A percentile compares a stretch with the other conserved stretches of the same genome.
phyloP scores from a whole-genome alignment of 2,329 filamentous ascomycete genomes.

The Harringtonia aguacate region DNA sequence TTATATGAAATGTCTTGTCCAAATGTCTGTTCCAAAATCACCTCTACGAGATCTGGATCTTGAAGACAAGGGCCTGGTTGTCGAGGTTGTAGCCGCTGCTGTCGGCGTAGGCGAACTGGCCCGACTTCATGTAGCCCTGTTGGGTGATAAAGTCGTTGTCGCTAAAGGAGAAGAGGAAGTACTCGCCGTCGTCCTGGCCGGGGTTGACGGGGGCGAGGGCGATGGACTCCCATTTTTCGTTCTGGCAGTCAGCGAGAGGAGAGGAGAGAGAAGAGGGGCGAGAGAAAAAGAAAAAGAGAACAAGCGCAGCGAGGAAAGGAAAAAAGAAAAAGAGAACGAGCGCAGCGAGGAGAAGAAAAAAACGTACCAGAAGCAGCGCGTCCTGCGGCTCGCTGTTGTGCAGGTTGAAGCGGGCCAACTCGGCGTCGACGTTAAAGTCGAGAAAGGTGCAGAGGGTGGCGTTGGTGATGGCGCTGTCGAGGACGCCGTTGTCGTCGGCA shows the following conservation, averaged over 20 bases:
- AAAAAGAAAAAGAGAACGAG: not conserved
- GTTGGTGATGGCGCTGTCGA: conserved; percentile 33
- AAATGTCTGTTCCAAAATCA: too few species aligned
- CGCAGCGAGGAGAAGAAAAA: too few species aligned
- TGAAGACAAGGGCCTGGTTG: conserved; percentile 54
- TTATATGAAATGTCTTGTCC: too few species aligned
- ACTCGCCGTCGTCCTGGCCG: conserved; percentile 37
- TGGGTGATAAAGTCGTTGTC: conserved; percentile 72
- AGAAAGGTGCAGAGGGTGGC: conserved; percentile 56
- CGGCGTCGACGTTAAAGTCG: conserved; percentile 54
- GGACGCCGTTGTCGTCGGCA: conserved; percentile 3
- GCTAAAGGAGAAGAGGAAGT: conserved; percentile 55
- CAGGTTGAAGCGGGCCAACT: conserved; percentile 54
- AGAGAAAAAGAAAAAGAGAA: not conserved
- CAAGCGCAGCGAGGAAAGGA: too few species aligned
- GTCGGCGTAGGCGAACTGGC: conserved; percentile 45
- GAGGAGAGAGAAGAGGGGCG: not conserved
- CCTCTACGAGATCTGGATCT: conserved; percentile 22
- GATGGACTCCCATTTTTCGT: conserved; percentile 70
- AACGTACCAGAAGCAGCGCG: conserved; percentile 33
- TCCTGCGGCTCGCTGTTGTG: conserved; percentile 58
- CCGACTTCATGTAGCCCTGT: conserved; percentile 49
- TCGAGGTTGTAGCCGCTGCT: conserved; percentile 44
- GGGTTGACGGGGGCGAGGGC: conserved; percentile 45
- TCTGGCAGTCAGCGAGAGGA: conserved; percentile 21